Evolutionary conservation across 164 flowering plant species (phyloP).

Genomic region (Nelumbo lutea): DNA sequence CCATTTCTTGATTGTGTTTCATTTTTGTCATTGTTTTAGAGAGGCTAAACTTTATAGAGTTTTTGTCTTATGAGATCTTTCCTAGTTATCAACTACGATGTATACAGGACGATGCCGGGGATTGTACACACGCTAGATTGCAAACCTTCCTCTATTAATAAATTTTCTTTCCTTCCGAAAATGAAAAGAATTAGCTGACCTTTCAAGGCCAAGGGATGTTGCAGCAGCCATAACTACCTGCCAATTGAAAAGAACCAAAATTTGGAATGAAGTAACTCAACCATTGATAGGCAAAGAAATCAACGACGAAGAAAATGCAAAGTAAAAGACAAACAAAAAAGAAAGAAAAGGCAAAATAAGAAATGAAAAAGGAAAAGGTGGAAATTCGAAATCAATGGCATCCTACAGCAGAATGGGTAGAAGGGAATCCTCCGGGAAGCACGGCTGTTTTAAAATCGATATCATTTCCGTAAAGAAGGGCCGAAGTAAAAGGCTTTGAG

Average conservation of each 20-base stretch:
- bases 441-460: constrained; percentile 42
- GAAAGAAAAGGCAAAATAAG: neutral
- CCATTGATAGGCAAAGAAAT: neutral
- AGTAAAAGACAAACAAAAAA: neutral
- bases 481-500: constrained; percentile 69
- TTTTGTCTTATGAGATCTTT: no score
- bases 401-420: constrained; percentile 83
- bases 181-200: constrained; percentile 27
- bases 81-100: no score
- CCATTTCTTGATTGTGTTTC: no score
- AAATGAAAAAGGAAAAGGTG: neutral
- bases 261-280: neutral
- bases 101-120: no score
- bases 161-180: no score
- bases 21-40: no score
- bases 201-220: constrained; percentile 66
- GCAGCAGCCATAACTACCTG: constrained; percentile 79
- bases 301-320: neutral
- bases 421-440: constrained; percentile 86
- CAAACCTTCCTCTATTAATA: no score
- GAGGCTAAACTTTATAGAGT: no score
- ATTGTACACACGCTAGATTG: no score
- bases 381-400: neutral
- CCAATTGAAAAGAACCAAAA: neutral
- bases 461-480: constrained; percentile 44